Base-by-base conservation (phyloP, 768 basidiomycete species). In the Tylopilus felleus region DNA sequence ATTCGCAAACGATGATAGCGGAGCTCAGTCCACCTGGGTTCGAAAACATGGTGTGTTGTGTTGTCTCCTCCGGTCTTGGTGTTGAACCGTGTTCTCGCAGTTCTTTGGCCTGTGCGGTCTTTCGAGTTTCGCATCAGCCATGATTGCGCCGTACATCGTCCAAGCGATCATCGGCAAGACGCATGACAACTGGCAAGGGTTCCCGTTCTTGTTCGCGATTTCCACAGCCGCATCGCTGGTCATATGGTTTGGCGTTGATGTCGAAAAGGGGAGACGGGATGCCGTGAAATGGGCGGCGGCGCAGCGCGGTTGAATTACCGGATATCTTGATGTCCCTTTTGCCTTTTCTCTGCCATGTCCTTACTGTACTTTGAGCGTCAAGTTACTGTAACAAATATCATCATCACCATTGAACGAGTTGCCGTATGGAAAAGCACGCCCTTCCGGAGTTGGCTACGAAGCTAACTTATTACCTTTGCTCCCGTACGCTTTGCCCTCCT, bases 21-120 rank as follows among this genome's bases (percentile, higher is more conserved):
- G 92, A 94, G 68, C 80, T 95, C 12, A 84, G 86, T 7, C 91
- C 91, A 12, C 87, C 89, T 1, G 92, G 91, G 1, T 93, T 90
- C 63, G 91, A 93, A 60, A 90, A 91, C 64, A 91, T 83, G 82
- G 81, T 79, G 52, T 22, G 64, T 48, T 9, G 9, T 17, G 1
- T 17, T 2, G 23, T 40, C 25, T 10, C 50, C 6, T 38, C 25
- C 6, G 13, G 17, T 23, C 14, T 6, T 1, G 22, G 0, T 8
- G 4, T 44, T 29, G 8, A 46, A 57, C 8, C 1, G 5, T 46
- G 19, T 12, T 19, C 17, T 6, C 3, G 5, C 61, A 90, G 84
- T 93, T 93, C 73, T 94, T 93, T 67, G 88, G 91, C 4, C 78
- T 95, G 22, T 93, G 89, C 60, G 89, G 89, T 8, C 79, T 94